Evolutionary conservation across 331 rosid species (phyloP), one percentile per base, ranked within the genome.

Genomic region (Phaseolus coccineus): DNA sequence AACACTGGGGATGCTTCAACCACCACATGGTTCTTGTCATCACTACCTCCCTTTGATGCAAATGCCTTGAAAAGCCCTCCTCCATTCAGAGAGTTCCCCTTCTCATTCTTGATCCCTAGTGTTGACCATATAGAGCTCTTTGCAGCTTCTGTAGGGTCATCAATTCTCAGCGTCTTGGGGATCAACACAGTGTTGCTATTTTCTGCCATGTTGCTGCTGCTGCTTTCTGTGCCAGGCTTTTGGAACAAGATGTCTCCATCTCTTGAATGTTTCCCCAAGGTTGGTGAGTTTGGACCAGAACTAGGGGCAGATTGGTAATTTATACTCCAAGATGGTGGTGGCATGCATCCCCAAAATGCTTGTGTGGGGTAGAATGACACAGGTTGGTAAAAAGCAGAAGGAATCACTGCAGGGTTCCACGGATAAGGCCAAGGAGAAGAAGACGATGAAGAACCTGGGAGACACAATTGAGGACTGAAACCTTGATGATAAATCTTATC

Each of bases 191-290:
- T 80, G 82, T 68, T 51, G 70, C 52, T 80, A 0, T 33, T 62
- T 6, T 33, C 46, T 63, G 81, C 86, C 58, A 37, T 69, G 35
- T 30, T 33, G 69, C 25, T 30, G 42, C 25, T 30, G 42, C 22
- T 78, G 6, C 77, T 71, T 68, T 86, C 88, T 66, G 56, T 82
- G 16, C 5, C 73, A 28, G 76, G 48, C 12, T 84, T 87, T 8
- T 80, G 89, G 70, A 66, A 73, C 33, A 85, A 47, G 27, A 77
- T 79, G 15, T 77, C 78, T 28, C 85, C 96, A 15, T 94, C 94
- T 59, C 98, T 89, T 40, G 87, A 86, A 77, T 87, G 98, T 73
- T 91, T 94, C 77, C 98, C 88, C 30, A 86, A 85, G 15, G 84
- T 72, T 7, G 87, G 64, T 27, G 87, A 84, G 24, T 80, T 85